Evolutionary conservation across 1,139 yeast species (phyloP).

Genomic region (Lizanozyma gosingica): DNA sequence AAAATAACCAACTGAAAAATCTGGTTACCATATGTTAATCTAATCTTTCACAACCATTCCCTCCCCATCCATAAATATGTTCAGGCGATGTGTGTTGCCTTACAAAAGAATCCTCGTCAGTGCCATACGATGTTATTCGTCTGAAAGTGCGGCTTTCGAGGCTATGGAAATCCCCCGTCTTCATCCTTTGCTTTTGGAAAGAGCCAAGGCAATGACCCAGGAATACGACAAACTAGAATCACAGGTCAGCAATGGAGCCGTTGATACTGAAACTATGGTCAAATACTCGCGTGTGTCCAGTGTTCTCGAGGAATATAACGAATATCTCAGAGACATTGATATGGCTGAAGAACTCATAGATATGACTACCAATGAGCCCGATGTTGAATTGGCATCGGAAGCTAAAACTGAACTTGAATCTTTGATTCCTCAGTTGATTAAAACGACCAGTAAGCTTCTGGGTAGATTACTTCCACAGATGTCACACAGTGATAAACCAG

Average conservation of each 20-base stretch:
- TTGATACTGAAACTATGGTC: slow-evolving; percentile 49
- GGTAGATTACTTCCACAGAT: slow-evolving; percentile 63
- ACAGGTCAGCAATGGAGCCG: slow-evolving; percentile 37
- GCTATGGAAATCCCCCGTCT: slow-evolving; percentile 11
- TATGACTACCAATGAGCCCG: slow-evolving; percentile 9
- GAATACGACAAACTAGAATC: slow-evolving; percentile 45
- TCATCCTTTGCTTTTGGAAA: slow-evolving; percentile 53
- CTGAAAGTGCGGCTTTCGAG: background rate
- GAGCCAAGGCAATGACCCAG: slow-evolving; percentile 45
- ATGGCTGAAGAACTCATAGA: slow-evolving; percentile 29
- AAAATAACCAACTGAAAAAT: too few species aligned
- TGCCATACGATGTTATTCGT: background rate
- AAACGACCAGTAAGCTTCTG: slow-evolving; percentile 39
- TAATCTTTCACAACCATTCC: too few species aligned
- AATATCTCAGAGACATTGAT: slow-evolving; percentile 32
- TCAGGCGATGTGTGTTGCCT: too few species aligned
- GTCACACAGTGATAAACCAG: slow-evolving; percentile 67
- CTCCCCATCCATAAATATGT: too few species aligned
- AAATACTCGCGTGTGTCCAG: slow-evolving; percentile 46
- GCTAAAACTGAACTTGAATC: slow-evolving; percentile 18
- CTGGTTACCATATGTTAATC: too few species aligned
- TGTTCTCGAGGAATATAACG: slow-evolving; percentile 43
- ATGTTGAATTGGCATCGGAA: slow-evolving; percentile 21
- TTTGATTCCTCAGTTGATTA: slow-evolving; percentile 25
- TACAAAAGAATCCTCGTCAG: too few species aligned